Conservation (phyloP, 495 filamentous ascomycete genomes). For the Hypoxylon fuscum region DNA sequence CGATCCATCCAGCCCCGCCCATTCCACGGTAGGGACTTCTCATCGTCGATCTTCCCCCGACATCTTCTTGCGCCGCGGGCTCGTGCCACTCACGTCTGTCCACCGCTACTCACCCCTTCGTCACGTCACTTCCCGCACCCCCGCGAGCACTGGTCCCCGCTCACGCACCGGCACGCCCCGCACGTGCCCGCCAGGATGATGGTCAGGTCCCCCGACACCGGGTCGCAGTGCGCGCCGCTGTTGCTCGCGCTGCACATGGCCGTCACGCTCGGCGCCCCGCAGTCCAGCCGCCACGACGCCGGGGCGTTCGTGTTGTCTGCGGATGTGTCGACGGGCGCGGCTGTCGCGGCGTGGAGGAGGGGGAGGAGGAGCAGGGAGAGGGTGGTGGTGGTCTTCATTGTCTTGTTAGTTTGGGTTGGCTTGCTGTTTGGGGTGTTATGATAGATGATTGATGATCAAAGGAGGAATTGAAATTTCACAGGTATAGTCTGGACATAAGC, state of each 20-base stretch:
- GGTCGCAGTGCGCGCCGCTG: constrained; percentile 42
- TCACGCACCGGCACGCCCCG: constrained; percentile 29
- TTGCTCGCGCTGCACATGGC: constrained; percentile 36
- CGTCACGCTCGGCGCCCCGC: constrained; percentile 38
- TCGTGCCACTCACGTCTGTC: neutral
- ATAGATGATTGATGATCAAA: neutral
- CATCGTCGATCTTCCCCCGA: too few species aligned
- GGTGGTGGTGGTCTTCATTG: neutral
- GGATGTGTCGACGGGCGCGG: neutral
- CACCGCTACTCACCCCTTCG: neutral
- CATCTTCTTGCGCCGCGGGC: too few species aligned
- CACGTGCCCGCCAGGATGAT: constrained; percentile 40
- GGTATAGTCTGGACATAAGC: too few species aligned
- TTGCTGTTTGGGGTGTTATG: neutral
- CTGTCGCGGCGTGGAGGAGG: neutral
- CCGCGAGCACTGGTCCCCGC: constrained; percentile 25
- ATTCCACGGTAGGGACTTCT: too few species aligned
- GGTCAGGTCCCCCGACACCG: constrained; percentile 35
- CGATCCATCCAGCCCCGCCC: too few species aligned
- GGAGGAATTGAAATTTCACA: too few species aligned
- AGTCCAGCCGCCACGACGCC: constrained; percentile 37
- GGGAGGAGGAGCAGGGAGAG: constrained; percentile 2
- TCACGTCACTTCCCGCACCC: constrained; percentile 28
- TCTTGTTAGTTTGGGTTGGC: constrained; percentile 5
- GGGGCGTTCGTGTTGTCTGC: constrained; percentile 9